Evolutionary conservation across 768 basidiomycete genomes (phyloP).

Genomic region (Mycena epipterygia): DNA sequence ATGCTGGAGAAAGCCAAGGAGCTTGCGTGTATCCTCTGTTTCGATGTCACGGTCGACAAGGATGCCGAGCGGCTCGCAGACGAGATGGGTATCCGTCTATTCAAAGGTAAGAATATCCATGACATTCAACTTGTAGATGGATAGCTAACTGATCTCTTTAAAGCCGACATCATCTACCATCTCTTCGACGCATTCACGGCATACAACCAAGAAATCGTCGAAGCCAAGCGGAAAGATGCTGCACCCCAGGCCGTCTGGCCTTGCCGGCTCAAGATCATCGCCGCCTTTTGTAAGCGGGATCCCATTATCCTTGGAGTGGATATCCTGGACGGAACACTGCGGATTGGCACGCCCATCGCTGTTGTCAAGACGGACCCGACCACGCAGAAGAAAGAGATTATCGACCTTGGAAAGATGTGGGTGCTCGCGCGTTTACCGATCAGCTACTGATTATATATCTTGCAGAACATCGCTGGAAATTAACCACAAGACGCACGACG

Average conservation of each 20-base stretch:
- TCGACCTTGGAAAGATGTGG: conserved; percentile 95
- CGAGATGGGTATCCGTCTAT: conserved; percentile 93
- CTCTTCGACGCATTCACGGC: conserved; percentile 96
- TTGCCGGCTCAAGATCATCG: conserved; percentile 91
- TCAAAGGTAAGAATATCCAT: conserved; percentile 76
- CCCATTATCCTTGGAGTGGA: conserved; percentile 98
- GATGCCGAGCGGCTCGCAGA: conserved; percentile 94
- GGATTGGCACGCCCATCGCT: conserved; percentile 94
- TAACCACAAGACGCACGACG: conserved; percentile 92
- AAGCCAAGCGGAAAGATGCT: conserved; percentile 93
- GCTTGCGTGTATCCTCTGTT: conserved; percentile 94
- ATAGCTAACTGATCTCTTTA: conserved; percentile 24
- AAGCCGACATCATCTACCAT: conserved; percentile 99
- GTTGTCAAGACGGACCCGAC: conserved; percentile 93
- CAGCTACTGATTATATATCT: conserved; percentile 26
- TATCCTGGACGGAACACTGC: conserved; percentile 91
- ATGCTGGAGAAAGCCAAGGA: conserved; percentile 98
- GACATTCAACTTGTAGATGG: conserved; percentile 9
- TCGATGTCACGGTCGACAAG: conserved; percentile 95
- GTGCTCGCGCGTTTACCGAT: conserved; percentile 42
- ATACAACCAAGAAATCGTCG: conserved; percentile 92
- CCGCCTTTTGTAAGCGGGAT: conserved; percentile 96
- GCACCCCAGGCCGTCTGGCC: conserved; percentile 98
- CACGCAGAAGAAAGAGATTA: conserved; percentile 91
- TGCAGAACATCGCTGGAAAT: conserved; percentile 94